Conservation (phyloP, 1,284 basidiomycete species). For the Cryptococcus sp. region DNA sequence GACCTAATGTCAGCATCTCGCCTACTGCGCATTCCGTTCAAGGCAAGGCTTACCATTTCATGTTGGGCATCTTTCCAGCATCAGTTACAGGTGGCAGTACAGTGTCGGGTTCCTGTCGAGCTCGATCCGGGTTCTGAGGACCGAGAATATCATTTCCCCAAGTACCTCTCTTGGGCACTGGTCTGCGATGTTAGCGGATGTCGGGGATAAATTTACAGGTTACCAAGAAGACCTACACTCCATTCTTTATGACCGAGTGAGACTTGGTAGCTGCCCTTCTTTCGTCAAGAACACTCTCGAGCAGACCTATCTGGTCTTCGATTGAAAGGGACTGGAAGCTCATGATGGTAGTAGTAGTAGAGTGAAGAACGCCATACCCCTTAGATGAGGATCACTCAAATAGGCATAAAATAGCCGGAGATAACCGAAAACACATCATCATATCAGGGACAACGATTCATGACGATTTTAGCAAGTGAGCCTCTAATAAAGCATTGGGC, state of each 20-base stretch:
- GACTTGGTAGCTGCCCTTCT: conserved; percentile 1
- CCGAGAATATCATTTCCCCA: conserved; percentile 58
- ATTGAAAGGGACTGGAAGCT: background rate
- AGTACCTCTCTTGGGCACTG: conserved; percentile 47
- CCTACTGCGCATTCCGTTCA: background rate
- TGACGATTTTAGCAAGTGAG: too few relatives aligned
- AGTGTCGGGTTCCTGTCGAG: conserved; percentile 54
- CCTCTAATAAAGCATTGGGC: too few relatives aligned
- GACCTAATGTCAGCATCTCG: conserved; percentile 31
- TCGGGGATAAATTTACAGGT: too few relatives aligned
- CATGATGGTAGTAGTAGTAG: background rate
- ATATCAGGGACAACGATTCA: too few relatives aligned
- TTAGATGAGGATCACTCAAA: too few relatives aligned
- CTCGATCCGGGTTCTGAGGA: conserved; percentile 57
- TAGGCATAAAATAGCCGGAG: too few relatives aligned
- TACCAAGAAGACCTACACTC: background rate
- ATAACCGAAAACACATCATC: too few relatives aligned
- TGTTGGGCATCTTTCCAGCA: conserved; percentile 59
- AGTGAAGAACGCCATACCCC: too few relatives aligned
- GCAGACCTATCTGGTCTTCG: background rate
- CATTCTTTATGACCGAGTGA: background rate
- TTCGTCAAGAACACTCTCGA: conserved; percentile 9
- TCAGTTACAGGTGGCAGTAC: conserved; percentile 66
- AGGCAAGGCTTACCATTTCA: conserved; percentile 57
- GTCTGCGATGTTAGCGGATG: conserved; percentile 5